Evolutionary conservation across 1,139 yeast genomes (phyloP), one percentile per base, ranked within the genome.

Genomic region (Eremothecium sinecaudum): DNA sequence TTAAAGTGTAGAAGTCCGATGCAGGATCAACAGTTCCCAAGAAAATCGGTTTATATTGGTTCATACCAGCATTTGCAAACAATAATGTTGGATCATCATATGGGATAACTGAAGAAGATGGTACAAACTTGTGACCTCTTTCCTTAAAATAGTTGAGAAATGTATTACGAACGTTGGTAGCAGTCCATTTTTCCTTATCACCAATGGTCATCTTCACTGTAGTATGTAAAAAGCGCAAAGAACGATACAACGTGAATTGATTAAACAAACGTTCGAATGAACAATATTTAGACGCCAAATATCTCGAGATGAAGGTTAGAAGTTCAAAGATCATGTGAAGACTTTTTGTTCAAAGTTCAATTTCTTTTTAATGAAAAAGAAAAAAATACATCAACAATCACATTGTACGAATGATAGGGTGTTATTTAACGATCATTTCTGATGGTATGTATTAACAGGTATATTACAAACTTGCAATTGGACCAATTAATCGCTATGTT

Each of bases 21-120:
- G 90, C 67, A 25, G 98, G 98, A 49, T 92, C 97, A 30, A 84
- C 96, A 3, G 96, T 87, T 36, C 99, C 99, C 53, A 86, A 68
- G 60, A 90, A 90, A 48, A 90, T 87, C 14, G 97, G 94, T 63
- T 90, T 90, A 64, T 86, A 90, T 64, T 90, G 99, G 66, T 90
- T 90, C 97, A 86, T 87, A 62, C 97, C 98, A 39, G 98, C 97
- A 59, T 90, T 90, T 53, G 97, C 94, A 56, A 90, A 87, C 45
- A 90, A 67, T 46, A 87, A 71, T 12, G 97, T 87, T 36, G 98
- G 98, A 59, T 90, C 99, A 63, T 90, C 95, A 59, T 80, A 94
- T 37, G 99, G 99, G 40, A 90, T 79, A 24, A 90, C 97, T 1
- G 96, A 83, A 4, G 97, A 86, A 1, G 94, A 80, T 21, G 95